These are phyloP conservation scores for Termitomyces sp. DNA, from an alignment of 768 basidiomycete genomes.

Conservation along the genomic window DNA sequence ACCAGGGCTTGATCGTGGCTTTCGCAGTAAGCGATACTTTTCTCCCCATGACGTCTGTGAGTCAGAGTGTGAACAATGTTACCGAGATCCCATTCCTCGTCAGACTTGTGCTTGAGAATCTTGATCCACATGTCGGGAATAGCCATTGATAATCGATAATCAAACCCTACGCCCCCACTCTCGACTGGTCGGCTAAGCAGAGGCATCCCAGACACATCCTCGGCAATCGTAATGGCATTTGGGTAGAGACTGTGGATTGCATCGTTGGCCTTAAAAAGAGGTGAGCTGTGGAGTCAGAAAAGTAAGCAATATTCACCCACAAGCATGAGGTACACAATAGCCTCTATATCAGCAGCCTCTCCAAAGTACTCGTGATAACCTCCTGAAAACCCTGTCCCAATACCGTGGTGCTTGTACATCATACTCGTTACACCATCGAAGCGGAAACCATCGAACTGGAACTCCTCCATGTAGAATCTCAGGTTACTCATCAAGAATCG, in stretches of 20 bases:
- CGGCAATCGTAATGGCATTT: slow-evolving; percentile 84
- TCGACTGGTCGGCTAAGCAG: slow-evolving; percentile 77
- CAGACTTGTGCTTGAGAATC: slow-evolving; percentile 85
- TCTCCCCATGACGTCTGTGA: slow-evolving; percentile 87
- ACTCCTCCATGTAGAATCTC: slow-evolving; percentile 94
- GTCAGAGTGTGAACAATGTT: slow-evolving; percentile 87
- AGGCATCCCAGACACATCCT: slow-evolving; percentile 99
- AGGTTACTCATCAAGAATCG: slow-evolving; percentile 94
- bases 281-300: not conserved
- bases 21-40: slow-evolving; percentile 90
- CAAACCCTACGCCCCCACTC: slow-evolving; percentile 92
- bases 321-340: slow-evolving; percentile 94
- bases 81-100: slow-evolving; percentile 85
- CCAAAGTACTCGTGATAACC: slow-evolving; percentile 99
- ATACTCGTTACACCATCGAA: slow-evolving; percentile 99
- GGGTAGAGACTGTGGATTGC: slow-evolving; percentile 83
- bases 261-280: slow-evolving; percentile 74
- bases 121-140: slow-evolving; percentile 99
- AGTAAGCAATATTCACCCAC: slow-evolving; percentile 43
- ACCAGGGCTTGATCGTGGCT: slow-evolving; percentile 98
- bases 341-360: slow-evolving; percentile 77
- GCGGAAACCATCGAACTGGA: slow-evolving; percentile 94
- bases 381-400: slow-evolving; percentile 95
- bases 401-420: slow-evolving; percentile 99
- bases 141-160: slow-evolving; percentile 98